Conservation (phyloP, 2,329 filamentous ascomycete genomes). For the Thielaviopsis populi region DNA sequence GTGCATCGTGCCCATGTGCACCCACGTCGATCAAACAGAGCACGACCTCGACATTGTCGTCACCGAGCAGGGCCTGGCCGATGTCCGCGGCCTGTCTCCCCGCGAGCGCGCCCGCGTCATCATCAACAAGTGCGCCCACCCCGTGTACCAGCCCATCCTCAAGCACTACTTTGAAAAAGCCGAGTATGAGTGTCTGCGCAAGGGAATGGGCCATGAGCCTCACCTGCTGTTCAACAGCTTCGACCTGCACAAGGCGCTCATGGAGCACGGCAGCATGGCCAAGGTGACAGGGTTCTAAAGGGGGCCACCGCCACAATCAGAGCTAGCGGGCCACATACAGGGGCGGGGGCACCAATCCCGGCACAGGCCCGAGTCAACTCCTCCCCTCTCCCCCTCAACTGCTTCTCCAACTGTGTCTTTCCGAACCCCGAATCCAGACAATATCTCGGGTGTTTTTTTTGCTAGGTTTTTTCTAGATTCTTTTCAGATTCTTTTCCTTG, state of each 20-base stretch:
- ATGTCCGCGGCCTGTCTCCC: constrained; percentile 68
- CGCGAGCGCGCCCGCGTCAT: constrained; percentile 70
- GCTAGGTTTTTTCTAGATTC: neutral
- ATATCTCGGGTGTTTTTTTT: neutral
- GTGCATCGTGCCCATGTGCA: constrained; percentile 89
- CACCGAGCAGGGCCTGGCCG: constrained; percentile 59
- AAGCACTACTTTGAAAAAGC: constrained; percentile 72
- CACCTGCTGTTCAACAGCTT: constrained; percentile 76
- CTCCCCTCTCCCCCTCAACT: neutral
- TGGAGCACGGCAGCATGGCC: constrained; percentile 71
- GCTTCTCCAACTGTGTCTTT: neutral
- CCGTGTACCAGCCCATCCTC: constrained; percentile 69
- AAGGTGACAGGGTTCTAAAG: constrained; percentile 44
- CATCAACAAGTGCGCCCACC: constrained; percentile 75
- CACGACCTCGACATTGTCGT: constrained; percentile 85
- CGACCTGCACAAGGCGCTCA: constrained; percentile 74
- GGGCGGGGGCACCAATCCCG: neutral
- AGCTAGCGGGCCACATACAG: no score
- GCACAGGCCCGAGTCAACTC: neutral
- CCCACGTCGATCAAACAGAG: constrained; percentile 84
- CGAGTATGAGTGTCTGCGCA: constrained; percentile 70
- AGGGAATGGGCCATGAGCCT: constrained; percentile 82
- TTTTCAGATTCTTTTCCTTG: neutral
- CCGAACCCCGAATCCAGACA: neutral
- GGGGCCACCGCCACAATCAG: no score